Conservation (phyloP, 1,139 yeast species). For the Zygosaccharomyces sapae region DNA sequence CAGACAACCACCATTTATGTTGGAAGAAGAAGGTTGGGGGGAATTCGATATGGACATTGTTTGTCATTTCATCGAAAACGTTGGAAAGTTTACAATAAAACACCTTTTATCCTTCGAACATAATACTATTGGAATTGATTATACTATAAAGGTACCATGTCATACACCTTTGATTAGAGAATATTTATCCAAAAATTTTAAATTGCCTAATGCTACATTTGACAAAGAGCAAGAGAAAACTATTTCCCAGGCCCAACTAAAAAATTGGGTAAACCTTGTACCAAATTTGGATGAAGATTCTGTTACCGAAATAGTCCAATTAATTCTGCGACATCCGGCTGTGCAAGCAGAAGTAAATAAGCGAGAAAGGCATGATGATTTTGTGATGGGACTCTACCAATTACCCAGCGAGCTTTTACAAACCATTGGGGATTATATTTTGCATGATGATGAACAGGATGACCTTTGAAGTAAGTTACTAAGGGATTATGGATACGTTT, state of each 20-base stretch:
- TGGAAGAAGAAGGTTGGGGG: slow-evolving; percentile 97
- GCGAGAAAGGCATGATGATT: slow-evolving; percentile 89
- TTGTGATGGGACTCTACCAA: slow-evolving; percentile 87
- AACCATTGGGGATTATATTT: slow-evolving; percentile 26
- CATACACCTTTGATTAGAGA: slow-evolving; percentile 64
- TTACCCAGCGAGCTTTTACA: slow-evolving; percentile 81
- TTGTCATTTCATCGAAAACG: slow-evolving; percentile 67
- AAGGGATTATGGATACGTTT: no score
- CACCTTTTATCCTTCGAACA: slow-evolving; percentile 82
- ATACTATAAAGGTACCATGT: slow-evolving; percentile 65
- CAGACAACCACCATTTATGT: slow-evolving; percentile 76
- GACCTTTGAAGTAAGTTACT: neutral
- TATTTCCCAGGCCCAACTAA: neutral
- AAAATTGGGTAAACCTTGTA: slow-evolving; percentile 35
- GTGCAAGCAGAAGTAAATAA: slow-evolving; percentile 86
- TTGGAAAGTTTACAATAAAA: slow-evolving; percentile 72
- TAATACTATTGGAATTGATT: slow-evolving; percentile 71
- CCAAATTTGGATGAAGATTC: slow-evolving; percentile 72
- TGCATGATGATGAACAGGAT: neutral
- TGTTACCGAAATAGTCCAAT: slow-evolving; percentile 81
- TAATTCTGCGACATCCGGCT: slow-evolving; percentile 90
- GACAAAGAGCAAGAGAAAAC: slow-evolving; percentile 28
- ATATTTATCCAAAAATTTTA: slow-evolving; percentile 66
- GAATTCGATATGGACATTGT: slow-evolving; percentile 84
- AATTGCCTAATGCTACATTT: slow-evolving; percentile 49